Conservation (phyloP, 169 alveolate genomes). For the Cryptosporidium muris region DNA sequence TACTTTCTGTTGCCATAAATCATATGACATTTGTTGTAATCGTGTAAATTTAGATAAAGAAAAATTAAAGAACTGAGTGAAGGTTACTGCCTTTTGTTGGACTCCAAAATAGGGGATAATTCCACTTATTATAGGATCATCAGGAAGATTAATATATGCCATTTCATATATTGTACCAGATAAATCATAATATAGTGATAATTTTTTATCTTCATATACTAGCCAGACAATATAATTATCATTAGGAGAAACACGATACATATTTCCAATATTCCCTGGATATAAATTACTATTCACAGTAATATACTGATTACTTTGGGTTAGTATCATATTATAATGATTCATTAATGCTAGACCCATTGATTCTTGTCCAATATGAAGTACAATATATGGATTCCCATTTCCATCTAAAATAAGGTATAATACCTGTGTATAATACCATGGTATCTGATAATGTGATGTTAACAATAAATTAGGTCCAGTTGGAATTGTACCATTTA, state of each 20-base stretch:
- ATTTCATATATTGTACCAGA: no score
- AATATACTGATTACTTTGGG: not conserved
- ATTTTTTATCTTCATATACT: not conserved
- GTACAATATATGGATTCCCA: conserved; percentile 11
- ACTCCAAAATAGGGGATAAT: no score
- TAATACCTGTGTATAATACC: conserved; percentile 16
- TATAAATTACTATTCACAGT: conserved; percentile 11
- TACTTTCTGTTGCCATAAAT: no score
- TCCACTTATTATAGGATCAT: no score
- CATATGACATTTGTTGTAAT: no score
- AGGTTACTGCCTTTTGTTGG: no score
- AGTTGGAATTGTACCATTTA: conserved; percentile 53
- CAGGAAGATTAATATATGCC: no score
- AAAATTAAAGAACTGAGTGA: no score
- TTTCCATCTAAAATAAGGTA: conserved; percentile 19
- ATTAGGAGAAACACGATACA: conserved; percentile 10
- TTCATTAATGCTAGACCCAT: conserved; percentile 9
- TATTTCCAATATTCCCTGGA: conserved; percentile 16
- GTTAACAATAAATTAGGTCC: conserved; percentile 1
- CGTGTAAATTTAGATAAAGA: no score
- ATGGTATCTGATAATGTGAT: conserved; percentile 2
- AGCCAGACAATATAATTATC: not conserved
- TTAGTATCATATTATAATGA: not conserved
- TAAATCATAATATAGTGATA: no score
- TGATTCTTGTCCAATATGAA: conserved; percentile 23